phyloP scores from a whole-genome alignment of 371 early-diverging fungal species.

The Mortierella sp. region DNA sequence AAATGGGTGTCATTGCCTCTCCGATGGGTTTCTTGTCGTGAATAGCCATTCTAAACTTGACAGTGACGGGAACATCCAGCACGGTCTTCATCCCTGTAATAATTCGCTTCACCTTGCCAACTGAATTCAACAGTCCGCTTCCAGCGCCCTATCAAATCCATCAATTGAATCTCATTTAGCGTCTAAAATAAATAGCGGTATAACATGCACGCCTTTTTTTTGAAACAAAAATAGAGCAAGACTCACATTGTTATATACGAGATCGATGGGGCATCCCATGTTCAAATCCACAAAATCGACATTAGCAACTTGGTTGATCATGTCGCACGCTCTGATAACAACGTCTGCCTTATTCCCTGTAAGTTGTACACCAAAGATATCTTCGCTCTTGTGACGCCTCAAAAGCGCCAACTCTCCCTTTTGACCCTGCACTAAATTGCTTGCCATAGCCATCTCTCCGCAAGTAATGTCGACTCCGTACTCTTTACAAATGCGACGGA shows the following conservation, averaged over 20 bases:
- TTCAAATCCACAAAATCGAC: constrained; percentile 97
- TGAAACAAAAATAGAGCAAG: background rate
- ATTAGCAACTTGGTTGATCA: constrained; percentile 73
- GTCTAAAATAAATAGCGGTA: no score
- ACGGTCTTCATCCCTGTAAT: constrained; percentile 80
- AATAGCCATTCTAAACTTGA: constrained; percentile 93
- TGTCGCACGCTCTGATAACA: constrained; percentile 76
- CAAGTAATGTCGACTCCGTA: constrained; percentile 98
- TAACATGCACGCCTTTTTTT: background rate
- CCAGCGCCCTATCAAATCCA: constrained; percentile 78
- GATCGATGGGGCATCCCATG: constrained; percentile 96
- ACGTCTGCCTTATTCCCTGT: constrained; percentile 78
- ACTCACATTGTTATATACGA: constrained; percentile 76
- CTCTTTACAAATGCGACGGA: constrained; percentile 92
- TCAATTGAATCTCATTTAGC: no score
- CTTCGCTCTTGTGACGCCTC: constrained; percentile 89
- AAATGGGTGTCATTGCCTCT: constrained; percentile 78
- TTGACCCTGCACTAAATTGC: constrained; percentile 80
- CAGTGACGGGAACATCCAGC: constrained; percentile 86
- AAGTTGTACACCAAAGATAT: constrained; percentile 94
- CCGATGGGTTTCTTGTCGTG: constrained; percentile 74
- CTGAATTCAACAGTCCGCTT: constrained; percentile 80
- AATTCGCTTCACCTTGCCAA: constrained; percentile 80
- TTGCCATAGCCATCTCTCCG: constrained; percentile 94
- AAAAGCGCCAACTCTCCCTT: constrained; percentile 90